These are phyloP conservation scores for Astragalus membranaceus DNA, from an alignment of 306 rosid genomes.

Conservation along the genomic window DNA sequence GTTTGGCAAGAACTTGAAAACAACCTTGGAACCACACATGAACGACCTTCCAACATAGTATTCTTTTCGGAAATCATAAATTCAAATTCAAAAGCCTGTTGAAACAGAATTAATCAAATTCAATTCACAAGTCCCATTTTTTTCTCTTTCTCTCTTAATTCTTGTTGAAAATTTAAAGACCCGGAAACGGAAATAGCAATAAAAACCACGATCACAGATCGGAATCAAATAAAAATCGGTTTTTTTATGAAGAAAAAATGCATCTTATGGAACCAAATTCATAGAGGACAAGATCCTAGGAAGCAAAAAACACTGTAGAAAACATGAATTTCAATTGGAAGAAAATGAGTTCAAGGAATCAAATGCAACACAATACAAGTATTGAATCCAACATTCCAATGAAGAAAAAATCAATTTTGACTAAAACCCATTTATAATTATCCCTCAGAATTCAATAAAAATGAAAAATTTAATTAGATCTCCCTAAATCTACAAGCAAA, in stretches of 20 bases:
- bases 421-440: constrained; percentile 12
- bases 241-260: constrained; percentile 6
- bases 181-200: constrained; percentile 17
- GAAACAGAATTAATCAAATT: constrained; percentile 32
- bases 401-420: constrained; percentile 13
- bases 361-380: background rate
- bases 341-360: background rate
- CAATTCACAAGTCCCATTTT: constrained; percentile 16
- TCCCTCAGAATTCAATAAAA: background rate
- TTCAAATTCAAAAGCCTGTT: constrained; percentile 33
- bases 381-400: constrained; percentile 26
- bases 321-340: constrained; percentile 15
- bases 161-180: background rate
- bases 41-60: constrained; percentile 89
- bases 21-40: constrained; percentile 59
- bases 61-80: background rate
- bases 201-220: constrained; percentile 26
- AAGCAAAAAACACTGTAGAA: constrained; percentile 15
- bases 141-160: background rate
- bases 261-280: background rate
- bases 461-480: constrained; percentile 19
- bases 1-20: constrained; percentile 62
- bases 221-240: constrained; percentile 27
- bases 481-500: constrained; percentile 3
- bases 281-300: constrained; percentile 21